Evolutionary conservation across 1,284 basidiomycete genomes (phyloP).

Genomic region (Marasmius tenuissimus): DNA sequence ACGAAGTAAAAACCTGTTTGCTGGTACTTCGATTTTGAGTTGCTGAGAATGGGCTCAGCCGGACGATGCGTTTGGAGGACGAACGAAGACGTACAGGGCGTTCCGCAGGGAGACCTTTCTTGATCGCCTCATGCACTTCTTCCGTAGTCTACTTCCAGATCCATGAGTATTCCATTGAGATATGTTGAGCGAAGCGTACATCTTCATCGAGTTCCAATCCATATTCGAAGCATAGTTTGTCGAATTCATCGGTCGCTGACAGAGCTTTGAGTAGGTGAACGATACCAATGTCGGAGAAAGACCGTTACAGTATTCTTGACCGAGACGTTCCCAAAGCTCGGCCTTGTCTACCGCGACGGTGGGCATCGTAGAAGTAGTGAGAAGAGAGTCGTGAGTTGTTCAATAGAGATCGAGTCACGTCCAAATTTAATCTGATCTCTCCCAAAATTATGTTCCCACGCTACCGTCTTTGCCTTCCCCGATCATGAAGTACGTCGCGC

Average conservation of each 20-base stretch:
- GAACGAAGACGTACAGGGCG: constrained; percentile 60
- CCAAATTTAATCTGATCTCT: constrained; percentile 17
- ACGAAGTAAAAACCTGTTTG: constrained; percentile 68
- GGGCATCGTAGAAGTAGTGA: constrained; percentile 62
- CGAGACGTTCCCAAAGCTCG: constrained; percentile 89
- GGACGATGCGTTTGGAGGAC: constrained; percentile 8
- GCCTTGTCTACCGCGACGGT: constrained; percentile 95
- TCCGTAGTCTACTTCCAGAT: constrained; percentile 71
- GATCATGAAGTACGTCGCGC: constrained; percentile 89
- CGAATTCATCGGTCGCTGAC: constrained; percentile 90
- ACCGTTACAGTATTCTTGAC: constrained; percentile 75
- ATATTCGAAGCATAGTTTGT: constrained; percentile 96
- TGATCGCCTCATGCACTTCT: constrained; percentile 80
- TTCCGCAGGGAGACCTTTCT: constrained; percentile 80
- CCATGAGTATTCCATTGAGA: not conserved
- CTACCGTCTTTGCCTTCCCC: not conserved
- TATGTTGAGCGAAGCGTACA: constrained; percentile 47
- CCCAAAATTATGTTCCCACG: not conserved
- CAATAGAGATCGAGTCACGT: constrained; percentile 7
- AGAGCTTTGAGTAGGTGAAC: constrained; percentile 13
- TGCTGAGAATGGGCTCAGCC: constrained; percentile 48
- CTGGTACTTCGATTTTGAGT: constrained; percentile 98
- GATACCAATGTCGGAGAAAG: constrained; percentile 14
- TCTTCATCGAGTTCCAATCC: constrained; percentile 98
- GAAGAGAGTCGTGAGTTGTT: not conserved